Conservation (phyloP, 2,329 filamentous ascomycete genomes). For the Biscogniauxia sp. region DNA sequence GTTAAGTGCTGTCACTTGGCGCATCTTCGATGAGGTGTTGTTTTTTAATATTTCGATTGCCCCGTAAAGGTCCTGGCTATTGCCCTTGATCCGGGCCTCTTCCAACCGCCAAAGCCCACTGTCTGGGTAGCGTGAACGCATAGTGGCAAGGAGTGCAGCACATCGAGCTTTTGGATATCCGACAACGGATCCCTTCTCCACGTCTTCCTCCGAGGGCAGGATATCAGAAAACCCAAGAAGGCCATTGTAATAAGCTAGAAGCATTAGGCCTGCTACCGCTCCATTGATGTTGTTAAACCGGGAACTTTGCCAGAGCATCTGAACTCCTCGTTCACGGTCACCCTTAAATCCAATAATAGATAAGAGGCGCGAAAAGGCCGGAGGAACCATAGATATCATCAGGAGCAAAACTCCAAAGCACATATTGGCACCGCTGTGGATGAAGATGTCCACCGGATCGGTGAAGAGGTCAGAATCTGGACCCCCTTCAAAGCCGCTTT, state of each 20-base stretch:
- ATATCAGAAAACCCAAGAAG: constrained; percentile 88
- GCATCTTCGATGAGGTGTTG: constrained; percentile 68
- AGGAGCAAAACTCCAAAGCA: constrained; percentile 86
- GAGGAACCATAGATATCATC: constrained; percentile 89
- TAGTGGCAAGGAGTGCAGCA: constrained; percentile 63
- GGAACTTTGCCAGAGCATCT: constrained; percentile 87
- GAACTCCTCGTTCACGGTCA: constrained; percentile 77
- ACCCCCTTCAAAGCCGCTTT: constrained; percentile 34
- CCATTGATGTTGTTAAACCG: constrained; percentile 86
- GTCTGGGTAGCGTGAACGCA: constrained; percentile 76
- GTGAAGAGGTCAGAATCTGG: constrained; percentile 64
- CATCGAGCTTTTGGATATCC: constrained; percentile 73
- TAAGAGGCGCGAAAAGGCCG: constrained; percentile 81
- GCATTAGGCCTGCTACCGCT: constrained; percentile 78
- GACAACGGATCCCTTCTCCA: constrained; percentile 53
- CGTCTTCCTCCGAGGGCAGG: constrained; percentile 61
- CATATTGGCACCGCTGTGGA: constrained; percentile 84
- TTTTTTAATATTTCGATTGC: constrained; percentile 65
- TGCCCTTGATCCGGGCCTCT: constrained; percentile 74
- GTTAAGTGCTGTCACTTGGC: constrained; percentile 82
- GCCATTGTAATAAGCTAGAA: constrained; percentile 86
- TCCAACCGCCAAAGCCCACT: constrained; percentile 86
- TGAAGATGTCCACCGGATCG: constrained; percentile 79
- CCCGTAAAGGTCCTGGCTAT: constrained; percentile 62
- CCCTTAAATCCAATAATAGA: constrained; percentile 89